Base-by-base conservation (phyloP, 352 stramenopile species). In the Globisporangium paroecandrum region DNA sequence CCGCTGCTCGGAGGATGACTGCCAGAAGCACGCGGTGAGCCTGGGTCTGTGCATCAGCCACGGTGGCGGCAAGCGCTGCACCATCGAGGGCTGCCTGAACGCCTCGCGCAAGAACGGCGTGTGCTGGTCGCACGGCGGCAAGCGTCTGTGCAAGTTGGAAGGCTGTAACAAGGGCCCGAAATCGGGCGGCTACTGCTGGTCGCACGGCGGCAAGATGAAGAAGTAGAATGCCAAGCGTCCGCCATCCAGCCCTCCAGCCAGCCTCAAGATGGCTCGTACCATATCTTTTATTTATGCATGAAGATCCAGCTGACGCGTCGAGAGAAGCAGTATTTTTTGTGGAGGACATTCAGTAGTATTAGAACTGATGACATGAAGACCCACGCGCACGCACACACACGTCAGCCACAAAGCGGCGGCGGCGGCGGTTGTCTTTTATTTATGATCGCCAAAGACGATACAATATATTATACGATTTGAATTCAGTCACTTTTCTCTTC, bases 21-120 rank as follows among this genome's bases (percentile, higher is more conserved):
- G 89, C 69, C 71, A 84, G 47, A 95, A 95, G 69, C 85, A 93
- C 69, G 89, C 87, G 0, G 83, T 94, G 51, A 93, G 85, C 58
- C 74, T 91, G 20, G 89, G 89, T 0, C 81, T 94, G 51, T 96
- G 89, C 73, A 95, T 94, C 68, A 91, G 81, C 46, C 87, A 95
- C 74, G 87, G 87, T 29, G 87, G 87, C 46, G 87, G 87, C 64
- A 91, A 91, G 66, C 83, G 87, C 58, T 95, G 85, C 72, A 89
- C 77, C 15, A 74, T 91, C 18, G 74, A 89, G 3, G 86, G 79
- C 29, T 95, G 87, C 66, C 72, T 90, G 49, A 93, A 92, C 69
- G 83, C 87, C 4, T 93, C 85, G 6, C 83, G 82, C 53, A 92
- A 93, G 74, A 89, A 90, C 66, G 87, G 87, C 36, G 83, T 94